Evolutionary conservation across 2,329 filamentous ascomycete species (phyloP).

Genomic region (Diplodia sapinea): DNA sequence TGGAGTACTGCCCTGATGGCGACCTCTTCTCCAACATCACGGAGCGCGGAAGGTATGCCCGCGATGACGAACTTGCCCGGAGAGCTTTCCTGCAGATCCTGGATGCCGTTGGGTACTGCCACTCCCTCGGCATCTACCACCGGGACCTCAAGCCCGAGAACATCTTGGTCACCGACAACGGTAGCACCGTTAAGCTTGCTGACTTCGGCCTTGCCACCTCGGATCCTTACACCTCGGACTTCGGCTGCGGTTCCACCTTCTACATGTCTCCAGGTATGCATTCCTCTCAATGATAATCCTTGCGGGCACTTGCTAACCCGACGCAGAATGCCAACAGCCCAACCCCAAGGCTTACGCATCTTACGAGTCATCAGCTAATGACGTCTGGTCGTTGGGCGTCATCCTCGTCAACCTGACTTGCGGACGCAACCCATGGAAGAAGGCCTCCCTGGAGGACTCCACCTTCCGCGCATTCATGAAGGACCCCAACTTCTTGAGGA

Average conservation of each 20-base stretch:
- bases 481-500: constrained; percentile 85
- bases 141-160: constrained; percentile 98
- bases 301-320: constrained; percentile 27
- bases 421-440: constrained; percentile 98
- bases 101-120: constrained; percentile 95
- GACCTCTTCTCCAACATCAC: constrained; percentile 98
- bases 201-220: constrained; percentile 96
- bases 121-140: constrained; percentile 92
- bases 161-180: constrained; percentile 86
- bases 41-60: constrained; percentile 88
- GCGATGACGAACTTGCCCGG: constrained; percentile 87
- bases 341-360: constrained; percentile 71
- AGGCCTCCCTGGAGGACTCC: constrained; percentile 89
- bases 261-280: constrained; percentile 98
- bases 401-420: constrained; percentile 97
- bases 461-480: constrained; percentile 91
- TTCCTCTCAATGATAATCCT: constrained; percentile 29
- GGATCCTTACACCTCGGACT: constrained; percentile 84
- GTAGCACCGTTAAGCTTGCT: constrained; percentile 90
- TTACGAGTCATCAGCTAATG: constrained; percentile 92
- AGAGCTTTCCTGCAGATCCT: constrained; percentile 91
- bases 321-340: constrained; percentile 84
- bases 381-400: constrained; percentile 97
- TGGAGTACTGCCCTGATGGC: constrained; percentile 96
- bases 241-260: constrained; percentile 96